A percentile compares a stretch with the other conserved stretches of the same genome.
Conservation (phyloP, 306 rosid genomes). For the Quercus variabilis region DNA sequence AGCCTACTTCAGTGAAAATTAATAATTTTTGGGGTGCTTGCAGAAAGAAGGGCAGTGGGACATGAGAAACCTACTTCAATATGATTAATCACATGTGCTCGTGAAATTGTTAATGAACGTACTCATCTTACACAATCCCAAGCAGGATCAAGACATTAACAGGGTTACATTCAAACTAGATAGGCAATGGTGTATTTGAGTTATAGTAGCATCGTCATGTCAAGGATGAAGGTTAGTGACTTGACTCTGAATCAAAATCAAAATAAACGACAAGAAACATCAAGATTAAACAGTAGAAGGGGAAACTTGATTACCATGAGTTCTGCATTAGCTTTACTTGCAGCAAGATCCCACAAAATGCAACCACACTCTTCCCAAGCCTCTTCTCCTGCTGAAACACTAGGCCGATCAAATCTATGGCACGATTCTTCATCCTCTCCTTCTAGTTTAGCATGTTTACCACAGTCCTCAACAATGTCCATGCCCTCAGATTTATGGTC, state of each 20-base stretch:
- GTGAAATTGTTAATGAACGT: not conserved
- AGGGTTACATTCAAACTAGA: not conserved
- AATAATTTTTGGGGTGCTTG: not conserved
- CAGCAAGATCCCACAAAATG: constrained; percentile 87
- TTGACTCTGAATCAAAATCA: not conserved
- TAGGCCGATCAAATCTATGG: constrained; percentile 15
- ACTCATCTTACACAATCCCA: not conserved
- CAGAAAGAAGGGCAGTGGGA: not conserved
- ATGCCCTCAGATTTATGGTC: constrained; percentile 32
- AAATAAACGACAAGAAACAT: not conserved
- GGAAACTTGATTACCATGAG: constrained; percentile 57
- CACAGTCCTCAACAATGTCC: constrained; percentile 42
- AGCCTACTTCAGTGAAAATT: not conserved
- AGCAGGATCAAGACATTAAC: not conserved
- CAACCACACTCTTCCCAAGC: constrained; percentile 89
- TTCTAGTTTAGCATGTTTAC: constrained; percentile 17
- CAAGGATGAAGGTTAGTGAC: not conserved
- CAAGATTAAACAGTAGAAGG: not conserved
- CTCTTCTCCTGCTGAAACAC: constrained; percentile 31
- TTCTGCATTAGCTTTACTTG: constrained; percentile 79
- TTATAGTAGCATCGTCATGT: not conserved
- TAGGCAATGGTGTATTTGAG: not conserved
- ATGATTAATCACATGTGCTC: not conserved
- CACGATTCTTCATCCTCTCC: constrained; percentile 20
- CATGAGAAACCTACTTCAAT: not conserved